Percentiles rank a stretch among this genome's conserved stretches.
Conservation (phyloP, 345 rosid species). For the Eutrema yunnanense region DNA sequence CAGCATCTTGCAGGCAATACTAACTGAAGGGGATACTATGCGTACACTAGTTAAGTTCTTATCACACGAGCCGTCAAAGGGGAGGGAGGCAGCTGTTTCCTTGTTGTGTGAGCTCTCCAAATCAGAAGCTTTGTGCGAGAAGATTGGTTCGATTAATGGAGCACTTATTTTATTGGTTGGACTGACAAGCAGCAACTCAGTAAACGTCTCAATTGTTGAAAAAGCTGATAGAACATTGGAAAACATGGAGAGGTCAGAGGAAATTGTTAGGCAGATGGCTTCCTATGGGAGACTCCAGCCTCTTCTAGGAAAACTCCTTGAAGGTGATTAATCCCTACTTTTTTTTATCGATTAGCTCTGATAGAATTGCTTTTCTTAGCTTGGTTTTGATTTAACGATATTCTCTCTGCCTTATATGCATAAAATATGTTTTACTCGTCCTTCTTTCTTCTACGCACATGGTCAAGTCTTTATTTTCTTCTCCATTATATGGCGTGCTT, state of each 20-base stretch:
- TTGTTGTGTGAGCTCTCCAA: conserved; percentile 92
- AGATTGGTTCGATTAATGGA: conserved; percentile 89
- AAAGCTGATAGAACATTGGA: conserved; percentile 80
- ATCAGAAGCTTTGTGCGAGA: conserved; percentile 77
- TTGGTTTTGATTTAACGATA: neutral
- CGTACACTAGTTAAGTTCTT: conserved; percentile 88
- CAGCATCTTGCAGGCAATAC: conserved; percentile 55
- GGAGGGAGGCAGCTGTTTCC: conserved; percentile 89
- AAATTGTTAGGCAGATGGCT: conserved; percentile 95
- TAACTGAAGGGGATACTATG: conserved; percentile 90
- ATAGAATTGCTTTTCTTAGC: neutral
- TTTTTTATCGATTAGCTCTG: neutral
- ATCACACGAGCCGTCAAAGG: conserved; percentile 77
- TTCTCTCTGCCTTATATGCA: neutral
- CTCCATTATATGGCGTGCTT: neutral
- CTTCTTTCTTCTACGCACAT: neutral
- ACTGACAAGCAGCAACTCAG: conserved; percentile 86
- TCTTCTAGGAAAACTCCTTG: conserved; percentile 73
- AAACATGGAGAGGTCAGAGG: conserved; percentile 73
- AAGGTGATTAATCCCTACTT: conserved; percentile 47
- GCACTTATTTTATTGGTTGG: conserved; percentile 91
- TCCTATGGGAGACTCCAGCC: conserved; percentile 83
- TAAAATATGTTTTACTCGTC: neutral
- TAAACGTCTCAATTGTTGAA: conserved; percentile 70
- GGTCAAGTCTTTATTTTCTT: neutral